Conservation (phyloP, 1,284 basidiomycete species). For the Malassezia nana region DNA sequence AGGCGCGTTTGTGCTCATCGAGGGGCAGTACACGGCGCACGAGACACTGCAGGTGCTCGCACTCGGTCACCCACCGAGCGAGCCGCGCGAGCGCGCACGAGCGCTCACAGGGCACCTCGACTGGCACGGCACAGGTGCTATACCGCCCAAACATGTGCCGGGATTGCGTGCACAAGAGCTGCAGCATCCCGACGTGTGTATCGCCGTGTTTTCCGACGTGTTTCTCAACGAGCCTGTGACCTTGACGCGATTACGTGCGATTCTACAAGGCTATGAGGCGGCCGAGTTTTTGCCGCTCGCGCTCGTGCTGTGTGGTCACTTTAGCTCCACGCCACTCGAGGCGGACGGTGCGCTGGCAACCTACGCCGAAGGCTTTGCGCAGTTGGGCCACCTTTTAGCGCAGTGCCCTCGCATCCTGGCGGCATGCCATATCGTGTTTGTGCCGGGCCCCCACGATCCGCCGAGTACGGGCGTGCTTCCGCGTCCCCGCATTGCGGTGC, state of each 20-base stretch:
- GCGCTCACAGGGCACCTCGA: conserved; percentile 63
- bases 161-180: conserved; percentile 34
- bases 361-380: conserved; percentile 77
- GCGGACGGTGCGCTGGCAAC: conserved; percentile 65
- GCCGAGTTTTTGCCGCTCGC: conserved; percentile 67
- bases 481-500: conserved; percentile 53
- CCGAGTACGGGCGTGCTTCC: conserved; percentile 62
- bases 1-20: conserved; percentile 84
- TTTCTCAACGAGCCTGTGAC: conserved; percentile 85
- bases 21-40: conserved; percentile 91
- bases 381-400: conserved; percentile 70
- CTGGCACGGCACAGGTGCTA: conserved; percentile 81
- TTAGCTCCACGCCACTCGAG: conserved; percentile 62
- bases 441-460: conserved; percentile 85
- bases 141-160: conserved; percentile 76
- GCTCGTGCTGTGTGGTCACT: conserved; percentile 90
- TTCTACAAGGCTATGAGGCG: conserved; percentile 85
- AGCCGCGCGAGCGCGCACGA: conserved; percentile 28
- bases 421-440: conserved; percentile 77
- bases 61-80: conserved; percentile 79
- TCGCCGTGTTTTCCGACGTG: conserved; percentile 89
- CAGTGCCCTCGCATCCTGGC: conserved; percentile 67
- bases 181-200: conserved; percentile 53
- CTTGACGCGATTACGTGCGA: conserved; percentile 64
- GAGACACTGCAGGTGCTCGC: conserved; percentile 78